Percentiles rank a stretch among this genome's conserved stretches.
Conservation (phyloP, 2,329 filamentous ascomycete genomes). For the Akanthomyces muscarius region DNA sequence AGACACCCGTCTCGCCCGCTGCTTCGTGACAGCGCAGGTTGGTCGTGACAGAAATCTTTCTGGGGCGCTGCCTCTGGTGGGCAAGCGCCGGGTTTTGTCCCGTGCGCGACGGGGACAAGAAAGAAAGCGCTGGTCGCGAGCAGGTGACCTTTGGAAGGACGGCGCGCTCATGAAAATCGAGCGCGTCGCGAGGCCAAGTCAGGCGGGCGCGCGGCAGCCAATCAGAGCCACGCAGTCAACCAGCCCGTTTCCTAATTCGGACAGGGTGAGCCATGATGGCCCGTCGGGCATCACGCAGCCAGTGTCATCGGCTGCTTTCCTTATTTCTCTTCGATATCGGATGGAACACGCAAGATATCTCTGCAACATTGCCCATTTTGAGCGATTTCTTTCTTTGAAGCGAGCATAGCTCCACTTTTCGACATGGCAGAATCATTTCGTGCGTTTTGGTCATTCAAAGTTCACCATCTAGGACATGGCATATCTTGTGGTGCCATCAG, state of each 20-base stretch:
- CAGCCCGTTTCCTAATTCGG: constrained; percentile 15
- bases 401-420: background rate
- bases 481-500: background rate
- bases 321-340: background rate
- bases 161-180: background rate
- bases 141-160: background rate
- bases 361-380: too few species aligned
- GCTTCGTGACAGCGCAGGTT: background rate
- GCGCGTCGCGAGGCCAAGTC: constrained; percentile 7
- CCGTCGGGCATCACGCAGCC: background rate
- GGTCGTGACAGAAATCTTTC: background rate
- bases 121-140: background rate
- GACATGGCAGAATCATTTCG: background rate
- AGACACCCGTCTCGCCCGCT: background rate
- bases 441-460: background rate
- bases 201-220: background rate
- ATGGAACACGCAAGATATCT: background rate
- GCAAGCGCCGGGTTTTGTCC: constrained; percentile 1
- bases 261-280: constrained; percentile 7
- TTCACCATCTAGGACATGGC: background rate
- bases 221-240: constrained; percentile 1
- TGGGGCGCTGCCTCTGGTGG: background rate
- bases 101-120: background rate
- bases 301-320: background rate
- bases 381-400: background rate